phyloP scores from a whole-genome alignment of 2,329 filamentous ascomycete species.

The Colletotrichum cuscutae region DNA sequence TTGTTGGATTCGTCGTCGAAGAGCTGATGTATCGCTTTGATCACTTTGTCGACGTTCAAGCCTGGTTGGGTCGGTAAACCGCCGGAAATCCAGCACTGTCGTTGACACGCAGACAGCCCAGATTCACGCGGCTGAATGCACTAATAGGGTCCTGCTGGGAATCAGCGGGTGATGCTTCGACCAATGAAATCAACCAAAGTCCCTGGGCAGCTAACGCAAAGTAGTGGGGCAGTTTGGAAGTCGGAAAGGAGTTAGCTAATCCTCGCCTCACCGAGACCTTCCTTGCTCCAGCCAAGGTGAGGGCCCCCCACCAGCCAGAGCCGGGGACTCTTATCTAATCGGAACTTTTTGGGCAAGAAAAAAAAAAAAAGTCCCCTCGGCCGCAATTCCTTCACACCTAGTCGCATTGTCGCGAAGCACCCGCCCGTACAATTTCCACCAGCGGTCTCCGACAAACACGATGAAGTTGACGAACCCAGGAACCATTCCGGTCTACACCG shows the following conservation, averaged over 20 bases:
- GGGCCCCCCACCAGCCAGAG: neutral
- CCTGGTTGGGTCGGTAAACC: conserved; percentile 21
- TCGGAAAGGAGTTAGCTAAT: conserved; percentile 27
- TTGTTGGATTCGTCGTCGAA: neutral
- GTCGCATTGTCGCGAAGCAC: conserved; percentile 28
- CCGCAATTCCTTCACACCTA: conserved; percentile 20
- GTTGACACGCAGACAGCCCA: conserved; percentile 4
- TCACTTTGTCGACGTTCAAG: neutral
- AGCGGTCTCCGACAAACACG: conserved; percentile 26
- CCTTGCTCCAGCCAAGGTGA: neutral
- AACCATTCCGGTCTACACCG: conserved; percentile 90
- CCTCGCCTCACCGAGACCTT: neutral
- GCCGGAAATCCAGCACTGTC: conserved; percentile 20
- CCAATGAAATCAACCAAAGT: neutral
- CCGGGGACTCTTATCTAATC: conserved; percentile 33
- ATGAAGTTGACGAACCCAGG: conserved; percentile 90
- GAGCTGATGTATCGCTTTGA: neutral
- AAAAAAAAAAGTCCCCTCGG: conserved; percentile 23
- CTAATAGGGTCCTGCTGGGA: conserved; percentile 23
- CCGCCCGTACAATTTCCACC: neutral
- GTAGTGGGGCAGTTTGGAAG: neutral
- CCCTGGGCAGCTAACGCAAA: conserved; percentile 33
- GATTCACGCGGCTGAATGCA: conserved; percentile 25
- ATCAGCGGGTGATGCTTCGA: conserved; percentile 9
- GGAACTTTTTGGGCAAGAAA: conserved; percentile 32